A percentile compares a stretch with the other conserved stretches of the same genome.
Conservation (phyloP, 1,139 yeast genomes). For the Pichia sp. region DNA sequence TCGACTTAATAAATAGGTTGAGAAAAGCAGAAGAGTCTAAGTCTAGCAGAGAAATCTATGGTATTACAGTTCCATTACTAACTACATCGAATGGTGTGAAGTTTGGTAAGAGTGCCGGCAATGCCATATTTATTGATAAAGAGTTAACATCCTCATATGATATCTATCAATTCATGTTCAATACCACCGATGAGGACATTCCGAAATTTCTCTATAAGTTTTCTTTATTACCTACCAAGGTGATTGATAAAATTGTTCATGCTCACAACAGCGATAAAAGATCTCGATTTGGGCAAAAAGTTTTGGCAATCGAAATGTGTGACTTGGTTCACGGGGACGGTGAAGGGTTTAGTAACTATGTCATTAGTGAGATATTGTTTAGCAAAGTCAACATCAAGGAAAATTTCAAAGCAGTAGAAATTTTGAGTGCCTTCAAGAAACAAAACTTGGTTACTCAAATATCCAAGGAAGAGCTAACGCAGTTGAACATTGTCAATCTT, state of each 20-base stretch:
- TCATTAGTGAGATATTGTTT: constrained; percentile 31
- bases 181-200: constrained; percentile 75
- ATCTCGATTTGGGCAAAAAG: constrained; percentile 63
- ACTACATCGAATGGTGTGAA: constrained; percentile 90
- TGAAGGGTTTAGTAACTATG: constrained; percentile 42
- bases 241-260: constrained; percentile 51
- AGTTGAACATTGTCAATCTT: constrained; percentile 21
- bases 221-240: constrained; percentile 65
- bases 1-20: constrained; percentile 74
- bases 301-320: constrained; percentile 79
- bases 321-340: constrained; percentile 85
- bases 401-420: constrained; percentile 43
- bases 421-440: constrained; percentile 54
- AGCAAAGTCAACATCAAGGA: constrained; percentile 32
- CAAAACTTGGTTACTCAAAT: constrained; percentile 56
- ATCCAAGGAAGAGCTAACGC: constrained; percentile 32
- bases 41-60: constrained; percentile 40
- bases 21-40: constrained; percentile 25
- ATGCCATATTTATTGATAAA: constrained; percentile 84
- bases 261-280: constrained; percentile 59
- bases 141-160: constrained; percentile 73
- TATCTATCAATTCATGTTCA: constrained; percentile 79
- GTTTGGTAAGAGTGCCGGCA: constrained; percentile 96
- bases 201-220: constrained; percentile 65
- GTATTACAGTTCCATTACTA: constrained; percentile 84